Evolutionary conservation across 1,284 basidiomycete species (phyloP).

Genomic region (Rhodotorula sp.): DNA sequence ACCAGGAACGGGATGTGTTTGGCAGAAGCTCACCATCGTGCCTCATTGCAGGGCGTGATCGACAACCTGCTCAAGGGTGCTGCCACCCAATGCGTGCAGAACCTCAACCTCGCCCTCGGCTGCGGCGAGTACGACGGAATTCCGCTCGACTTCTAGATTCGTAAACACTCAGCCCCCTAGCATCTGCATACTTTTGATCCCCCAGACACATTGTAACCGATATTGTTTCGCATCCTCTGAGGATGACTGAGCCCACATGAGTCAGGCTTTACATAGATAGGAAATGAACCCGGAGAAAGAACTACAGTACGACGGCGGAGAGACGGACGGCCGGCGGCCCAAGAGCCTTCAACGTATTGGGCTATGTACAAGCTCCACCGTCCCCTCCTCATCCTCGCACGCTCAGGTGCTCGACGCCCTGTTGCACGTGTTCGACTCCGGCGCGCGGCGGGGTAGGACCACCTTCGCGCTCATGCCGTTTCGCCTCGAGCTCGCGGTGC

Average conservation of each 20-base stretch:
- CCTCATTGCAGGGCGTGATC: conserved; percentile 66
- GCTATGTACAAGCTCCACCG: conserved; percentile 8
- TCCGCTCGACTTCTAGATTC: conserved; percentile 28
- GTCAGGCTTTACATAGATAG: neutral
- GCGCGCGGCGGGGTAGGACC: conserved; percentile 3
- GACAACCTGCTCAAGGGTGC: conserved; percentile 97
- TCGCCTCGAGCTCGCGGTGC: conserved; percentile 6
- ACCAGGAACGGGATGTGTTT: neutral
- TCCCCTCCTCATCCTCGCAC: neutral
- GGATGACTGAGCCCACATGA: neutral
- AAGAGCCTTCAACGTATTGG: neutral
- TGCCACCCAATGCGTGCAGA: conserved; percentile 95
- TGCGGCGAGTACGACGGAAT: conserved; percentile 59
- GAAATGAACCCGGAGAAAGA: neutral
- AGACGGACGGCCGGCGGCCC: too few relatives aligned
- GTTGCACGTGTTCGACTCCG: neutral
- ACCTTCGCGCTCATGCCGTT: neutral
- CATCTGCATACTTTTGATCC: neutral
- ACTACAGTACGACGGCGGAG: too few relatives aligned
- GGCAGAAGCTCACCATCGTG: too few relatives aligned
- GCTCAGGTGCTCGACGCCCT: conserved; percentile 4
- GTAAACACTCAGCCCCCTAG: neutral
- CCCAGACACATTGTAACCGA: conserved; percentile 1
- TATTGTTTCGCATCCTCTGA: neutral
- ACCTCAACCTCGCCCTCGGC: conserved; percentile 90